phyloP scores from a whole-genome alignment of 2,329 filamentous ascomycete genomes.

The Phaeophleospora eucalypticola region DNA sequence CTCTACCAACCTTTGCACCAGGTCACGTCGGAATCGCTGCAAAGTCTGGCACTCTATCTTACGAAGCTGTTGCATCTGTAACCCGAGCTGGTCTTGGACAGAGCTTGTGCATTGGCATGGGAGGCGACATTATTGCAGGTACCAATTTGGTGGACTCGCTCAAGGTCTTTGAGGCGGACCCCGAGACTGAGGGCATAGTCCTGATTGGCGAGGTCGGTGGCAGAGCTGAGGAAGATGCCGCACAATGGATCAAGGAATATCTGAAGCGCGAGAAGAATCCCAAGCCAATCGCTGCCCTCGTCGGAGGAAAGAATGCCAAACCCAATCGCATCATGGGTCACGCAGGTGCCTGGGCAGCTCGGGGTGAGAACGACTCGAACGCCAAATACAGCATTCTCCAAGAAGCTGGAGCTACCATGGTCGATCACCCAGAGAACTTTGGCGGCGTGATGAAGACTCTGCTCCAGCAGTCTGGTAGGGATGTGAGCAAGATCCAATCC shows the following conservation, averaged over 20 bases:
- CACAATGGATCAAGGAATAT: slow-evolving; percentile 69
- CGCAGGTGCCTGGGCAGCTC: slow-evolving; percentile 66
- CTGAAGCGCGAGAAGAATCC: slow-evolving; percentile 53
- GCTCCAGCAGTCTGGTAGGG: slow-evolving; percentile 44
- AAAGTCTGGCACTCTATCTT: slow-evolving; percentile 77
- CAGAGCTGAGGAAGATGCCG: slow-evolving; percentile 64
- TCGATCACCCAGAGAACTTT: slow-evolving; percentile 73
- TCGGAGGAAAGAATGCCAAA: slow-evolving; percentile 63
- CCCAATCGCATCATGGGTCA: slow-evolving; percentile 71
- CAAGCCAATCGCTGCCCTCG: slow-evolving; percentile 71
- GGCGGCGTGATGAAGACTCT: slow-evolving; percentile 63
- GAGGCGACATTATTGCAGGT: slow-evolving; percentile 69
- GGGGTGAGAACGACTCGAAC: slow-evolving; percentile 60
- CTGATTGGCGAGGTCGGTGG: slow-evolving; percentile 71
- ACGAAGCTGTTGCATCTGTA: slow-evolving; percentile 72
- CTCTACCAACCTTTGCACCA: slow-evolving; percentile 65
- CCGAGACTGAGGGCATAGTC: slow-evolving; percentile 67
- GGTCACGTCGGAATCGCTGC: slow-evolving; percentile 71
- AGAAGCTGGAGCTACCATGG: slow-evolving; percentile 63
- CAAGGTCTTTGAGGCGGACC: slow-evolving; percentile 61
- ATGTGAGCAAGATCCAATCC: slow-evolving; percentile 37
- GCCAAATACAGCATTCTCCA: slow-evolving; percentile 66
- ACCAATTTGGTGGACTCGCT: slow-evolving; percentile 71
- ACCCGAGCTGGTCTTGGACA: slow-evolving; percentile 72
- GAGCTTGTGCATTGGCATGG: slow-evolving; percentile 72